phyloP scores from a whole-genome alignment of 495 filamentous ascomycete species.

The Umbilicaria muhlenbergii region DNA sequence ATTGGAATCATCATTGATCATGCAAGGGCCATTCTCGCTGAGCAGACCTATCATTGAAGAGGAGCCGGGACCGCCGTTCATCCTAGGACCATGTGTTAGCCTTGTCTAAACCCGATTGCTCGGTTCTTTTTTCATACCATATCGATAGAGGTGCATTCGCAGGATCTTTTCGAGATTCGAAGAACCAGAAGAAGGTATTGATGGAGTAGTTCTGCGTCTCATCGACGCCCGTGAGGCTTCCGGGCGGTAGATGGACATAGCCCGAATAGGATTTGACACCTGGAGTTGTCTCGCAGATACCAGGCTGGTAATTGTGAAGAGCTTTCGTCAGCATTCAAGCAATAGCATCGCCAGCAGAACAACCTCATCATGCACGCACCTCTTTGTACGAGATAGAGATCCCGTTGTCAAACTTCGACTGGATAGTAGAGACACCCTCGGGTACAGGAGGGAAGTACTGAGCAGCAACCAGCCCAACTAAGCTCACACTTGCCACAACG shows the following conservation, averaged over 20 bases:
- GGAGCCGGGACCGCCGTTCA: slow-evolving; percentile 43
- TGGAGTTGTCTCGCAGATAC: slow-evolving; percentile 34
- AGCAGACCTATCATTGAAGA: slow-evolving; percentile 48
- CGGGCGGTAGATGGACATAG: slow-evolving; percentile 28
- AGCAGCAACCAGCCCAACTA: background rate
- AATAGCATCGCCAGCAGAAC: background rate
- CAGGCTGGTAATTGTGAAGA: slow-evolving; percentile 19
- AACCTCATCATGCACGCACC: slow-evolving; percentile 18
- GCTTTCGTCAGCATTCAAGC: background rate
- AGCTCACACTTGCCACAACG: background rate
- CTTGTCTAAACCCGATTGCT: too few species aligned
- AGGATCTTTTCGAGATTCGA: slow-evolving; percentile 32
- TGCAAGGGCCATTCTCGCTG: slow-evolving; percentile 47
- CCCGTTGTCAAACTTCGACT: slow-evolving; percentile 41
- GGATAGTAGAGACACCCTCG: slow-evolving; percentile 34
- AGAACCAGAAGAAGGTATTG: slow-evolving; percentile 37
- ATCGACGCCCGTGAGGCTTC: slow-evolving; percentile 20
- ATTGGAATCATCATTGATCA: slow-evolving; percentile 34
- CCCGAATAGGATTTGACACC: slow-evolving; percentile 29
- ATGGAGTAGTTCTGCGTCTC: slow-evolving; percentile 23
- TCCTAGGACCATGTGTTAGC: slow-evolving; percentile 4
- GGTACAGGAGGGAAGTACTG: slow-evolving; percentile 40
- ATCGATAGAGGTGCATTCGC: slow-evolving; percentile 33
- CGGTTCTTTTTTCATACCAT: slow-evolving; percentile 14
- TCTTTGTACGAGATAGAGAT: slow-evolving; percentile 51